Conservation (phyloP, 2,329 filamentous ascomycete genomes). For the Trichoderma simmonsii region DNA sequence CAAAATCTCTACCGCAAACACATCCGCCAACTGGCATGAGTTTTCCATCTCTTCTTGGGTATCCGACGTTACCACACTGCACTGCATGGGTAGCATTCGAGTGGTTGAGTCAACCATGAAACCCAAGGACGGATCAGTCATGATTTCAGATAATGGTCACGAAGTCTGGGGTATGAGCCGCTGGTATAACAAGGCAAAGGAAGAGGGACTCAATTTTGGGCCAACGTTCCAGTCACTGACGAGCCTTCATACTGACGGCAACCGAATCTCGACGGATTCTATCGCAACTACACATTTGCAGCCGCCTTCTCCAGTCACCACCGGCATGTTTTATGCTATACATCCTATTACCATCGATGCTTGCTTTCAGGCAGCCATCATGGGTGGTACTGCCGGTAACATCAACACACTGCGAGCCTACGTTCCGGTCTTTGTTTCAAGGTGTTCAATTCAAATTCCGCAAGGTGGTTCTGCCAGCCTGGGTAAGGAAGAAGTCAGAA, state of each 20-base stretch:
- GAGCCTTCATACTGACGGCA: conserved; percentile 1
- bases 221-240: neutral
- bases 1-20: conserved; percentile 8
- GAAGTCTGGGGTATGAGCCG: conserved; percentile 7
- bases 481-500: neutral
- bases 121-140: neutral
- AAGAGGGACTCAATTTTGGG: conserved; percentile 12
- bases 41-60: conserved; percentile 6
- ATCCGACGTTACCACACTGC: neutral
- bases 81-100: conserved; percentile 8
- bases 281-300: neutral
- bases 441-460: neutral
- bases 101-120: neutral
- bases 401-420: neutral
- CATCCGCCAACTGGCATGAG: neutral
- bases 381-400: conserved; percentile 2
- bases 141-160: neutral
- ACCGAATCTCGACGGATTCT: neutral
- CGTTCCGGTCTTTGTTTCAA: neutral
- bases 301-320: neutral
- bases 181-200: conserved; percentile 5
- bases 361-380: conserved; percentile 6
- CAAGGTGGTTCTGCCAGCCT: neutral
- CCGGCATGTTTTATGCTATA: conserved; percentile 6
- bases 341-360: conserved; percentile 6